Conservation (phyloP, 1,284 basidiomycete genomes). For the Trametes sp. region DNA sequence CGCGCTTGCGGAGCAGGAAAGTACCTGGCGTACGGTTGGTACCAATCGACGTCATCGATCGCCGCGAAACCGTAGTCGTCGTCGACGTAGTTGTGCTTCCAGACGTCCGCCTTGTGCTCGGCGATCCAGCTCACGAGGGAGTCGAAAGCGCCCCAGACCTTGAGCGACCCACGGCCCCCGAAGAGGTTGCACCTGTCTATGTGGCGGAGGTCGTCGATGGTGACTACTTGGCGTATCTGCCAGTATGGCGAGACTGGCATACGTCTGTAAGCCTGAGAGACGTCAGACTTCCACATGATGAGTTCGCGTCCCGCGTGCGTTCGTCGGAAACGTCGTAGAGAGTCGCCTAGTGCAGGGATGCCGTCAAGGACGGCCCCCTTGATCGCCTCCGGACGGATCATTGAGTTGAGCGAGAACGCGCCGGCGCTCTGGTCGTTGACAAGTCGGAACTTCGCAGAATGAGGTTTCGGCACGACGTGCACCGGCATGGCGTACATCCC, state of each 20-base stretch:
- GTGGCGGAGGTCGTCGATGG: neutral
- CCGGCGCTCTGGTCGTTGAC: conserved; percentile 47
- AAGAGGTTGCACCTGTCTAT: neutral
- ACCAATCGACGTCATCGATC: neutral
- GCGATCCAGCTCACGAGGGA: neutral
- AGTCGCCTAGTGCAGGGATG: neutral
- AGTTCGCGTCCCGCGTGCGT: neutral
- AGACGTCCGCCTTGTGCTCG: neutral
- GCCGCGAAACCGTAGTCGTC: neutral
- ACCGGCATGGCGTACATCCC: conserved; percentile 56
- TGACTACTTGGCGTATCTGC: neutral
- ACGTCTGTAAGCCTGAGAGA: conserved; percentile 45
- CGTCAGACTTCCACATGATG: conserved; percentile 47
- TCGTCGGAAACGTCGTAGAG: neutral
- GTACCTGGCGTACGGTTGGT: neutral
- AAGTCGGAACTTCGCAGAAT: conserved; percentile 45
- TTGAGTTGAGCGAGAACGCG: conserved; percentile 39
- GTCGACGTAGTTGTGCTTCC: neutral
- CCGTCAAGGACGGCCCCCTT: neutral
- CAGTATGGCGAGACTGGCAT: neutral
- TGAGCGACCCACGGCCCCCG: neutral
- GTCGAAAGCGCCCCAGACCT: neutral
- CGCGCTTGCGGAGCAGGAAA: neutral
- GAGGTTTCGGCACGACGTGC: conserved; percentile 49
- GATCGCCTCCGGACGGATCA: conserved; percentile 38